phyloP scores from a whole-genome alignment of 768 basidiomycete genomes.

The Naganishia kalamii region DNA sequence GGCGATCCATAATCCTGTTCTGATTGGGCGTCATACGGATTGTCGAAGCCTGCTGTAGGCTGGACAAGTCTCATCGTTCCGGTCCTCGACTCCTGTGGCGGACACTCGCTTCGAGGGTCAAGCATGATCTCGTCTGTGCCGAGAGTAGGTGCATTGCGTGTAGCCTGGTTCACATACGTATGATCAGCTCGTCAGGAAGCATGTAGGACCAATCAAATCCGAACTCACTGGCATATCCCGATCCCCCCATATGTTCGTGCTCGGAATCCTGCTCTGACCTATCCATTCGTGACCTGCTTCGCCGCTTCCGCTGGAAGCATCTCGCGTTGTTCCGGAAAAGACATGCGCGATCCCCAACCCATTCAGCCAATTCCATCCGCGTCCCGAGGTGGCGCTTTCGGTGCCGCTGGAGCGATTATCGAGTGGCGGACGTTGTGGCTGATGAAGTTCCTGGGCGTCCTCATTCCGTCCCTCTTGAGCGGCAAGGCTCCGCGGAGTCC shows the following conservation, averaged over 20 bases:
- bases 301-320: neutral
- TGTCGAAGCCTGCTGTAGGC: no score
- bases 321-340: neutral
- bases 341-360: slow-evolving; percentile 14
- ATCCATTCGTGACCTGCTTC: no score
- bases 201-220: no score
- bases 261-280: neutral
- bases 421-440: neutral
- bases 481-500: neutral
- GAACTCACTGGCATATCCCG: neutral
- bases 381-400: neutral
- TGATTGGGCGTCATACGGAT: no score
- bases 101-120: no score
- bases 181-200: no score
- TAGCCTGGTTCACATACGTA: neutral
- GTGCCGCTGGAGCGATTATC: neutral
- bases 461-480: neutral
- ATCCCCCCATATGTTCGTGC: slow-evolving; percentile 6
- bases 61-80: no score
- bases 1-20: no score
- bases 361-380: slow-evolving; percentile 4
- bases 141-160: no score
- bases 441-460: neutral
- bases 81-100: no score
- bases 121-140: no score